Evolutionary conservation across 805 yeast species (phyloP).

Genomic region (Saturnispora hagleri): DNA sequence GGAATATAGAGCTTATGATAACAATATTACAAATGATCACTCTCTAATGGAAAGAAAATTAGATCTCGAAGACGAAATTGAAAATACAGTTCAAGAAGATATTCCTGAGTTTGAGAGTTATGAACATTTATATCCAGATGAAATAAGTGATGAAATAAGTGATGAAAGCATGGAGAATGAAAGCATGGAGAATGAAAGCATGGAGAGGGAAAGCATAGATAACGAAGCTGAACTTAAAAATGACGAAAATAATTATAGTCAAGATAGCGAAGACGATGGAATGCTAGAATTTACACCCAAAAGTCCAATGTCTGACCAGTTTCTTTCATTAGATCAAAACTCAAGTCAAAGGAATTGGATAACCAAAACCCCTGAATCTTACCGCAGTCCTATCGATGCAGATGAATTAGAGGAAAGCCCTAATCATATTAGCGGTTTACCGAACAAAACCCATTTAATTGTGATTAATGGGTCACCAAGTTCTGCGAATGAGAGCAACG

Average conservation of each 20-base stretch:
- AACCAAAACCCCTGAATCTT: slow-evolving; percentile 3
- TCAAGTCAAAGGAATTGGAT: background rate
- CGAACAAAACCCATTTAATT: slow-evolving; percentile 1
- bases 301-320: slow-evolving; percentile 1
- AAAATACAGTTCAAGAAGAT: slow-evolving; percentile 3
- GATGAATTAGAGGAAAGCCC: background rate
- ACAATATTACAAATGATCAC: background rate
- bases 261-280: slow-evolving; percentile 7
- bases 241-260: slow-evolving; percentile 1
- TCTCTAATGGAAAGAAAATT: background rate
- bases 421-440: background rate
- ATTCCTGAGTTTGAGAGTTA: background rate
- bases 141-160: slow-evolving; percentile 2
- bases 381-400: background rate
- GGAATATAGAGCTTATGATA: background rate
- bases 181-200: background rate
- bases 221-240: background rate
- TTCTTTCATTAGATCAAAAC: background rate
- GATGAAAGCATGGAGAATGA: background rate
- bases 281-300: slow-evolving; percentile 10
- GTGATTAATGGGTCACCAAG: slow-evolving; percentile 6
- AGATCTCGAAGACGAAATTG: slow-evolving; percentile 13
- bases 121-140: slow-evolving; percentile 11
- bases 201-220: background rate
- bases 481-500: background rate